Percentiles rank a stretch among this genome's conserved stretches.
Conservation (phyloP, 1,284 basidiomycete species). For the Trichosporon sp. region DNA sequence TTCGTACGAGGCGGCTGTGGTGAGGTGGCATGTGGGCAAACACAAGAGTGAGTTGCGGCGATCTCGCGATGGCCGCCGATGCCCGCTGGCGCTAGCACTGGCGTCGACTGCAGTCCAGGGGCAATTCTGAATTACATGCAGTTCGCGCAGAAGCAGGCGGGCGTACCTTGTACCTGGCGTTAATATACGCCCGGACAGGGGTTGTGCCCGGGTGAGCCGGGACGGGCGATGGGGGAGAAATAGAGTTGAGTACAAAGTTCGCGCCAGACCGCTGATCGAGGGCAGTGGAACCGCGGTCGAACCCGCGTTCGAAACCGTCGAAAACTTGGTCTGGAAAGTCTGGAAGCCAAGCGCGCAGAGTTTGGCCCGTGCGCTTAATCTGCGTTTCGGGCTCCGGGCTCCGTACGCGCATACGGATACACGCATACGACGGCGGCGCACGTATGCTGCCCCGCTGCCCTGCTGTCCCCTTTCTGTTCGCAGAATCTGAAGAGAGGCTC, state of each 20-base stretch:
- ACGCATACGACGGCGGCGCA: neutral
- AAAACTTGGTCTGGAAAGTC: neutral
- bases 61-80: no score
- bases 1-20: no score
- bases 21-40: neutral
- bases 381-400: neutral
- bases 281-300: neutral
- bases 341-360: neutral
- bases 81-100: no score
- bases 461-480: no score
- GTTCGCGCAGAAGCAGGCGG: no score
- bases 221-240: neutral
- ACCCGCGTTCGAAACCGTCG: neutral
- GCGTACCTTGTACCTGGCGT: neutral
- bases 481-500: no score
- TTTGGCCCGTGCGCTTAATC: neutral
- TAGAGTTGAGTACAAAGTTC: constrained; percentile 5
- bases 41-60: no score
- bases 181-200: neutral
- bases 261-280: constrained; percentile 1
- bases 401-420: no score
- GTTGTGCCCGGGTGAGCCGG: no score
- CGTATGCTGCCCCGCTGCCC: no score
- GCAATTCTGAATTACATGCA: no score
- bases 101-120: no score